Percentiles rank a stretch among this genome's conserved stretches.
Conservation (phyloP, 2,329 filamentous ascomycete genomes). For the Pseudogymnoascus destructans region DNA sequence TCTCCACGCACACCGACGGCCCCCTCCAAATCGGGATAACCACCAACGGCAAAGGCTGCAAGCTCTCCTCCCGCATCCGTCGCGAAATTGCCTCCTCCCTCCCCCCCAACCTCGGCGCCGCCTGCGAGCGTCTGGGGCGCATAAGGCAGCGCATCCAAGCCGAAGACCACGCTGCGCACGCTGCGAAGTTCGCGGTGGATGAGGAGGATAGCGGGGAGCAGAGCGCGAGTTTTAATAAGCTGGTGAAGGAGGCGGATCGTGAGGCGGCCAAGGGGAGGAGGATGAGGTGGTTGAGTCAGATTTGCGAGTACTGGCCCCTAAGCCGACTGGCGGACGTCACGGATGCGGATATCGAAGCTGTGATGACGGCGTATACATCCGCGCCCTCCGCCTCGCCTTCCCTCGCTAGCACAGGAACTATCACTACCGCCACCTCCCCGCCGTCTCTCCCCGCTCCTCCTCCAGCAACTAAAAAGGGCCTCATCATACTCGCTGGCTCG, state of each 20-base stretch:
- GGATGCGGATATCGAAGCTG: constrained; percentile 62
- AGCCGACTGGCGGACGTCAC: constrained; percentile 65
- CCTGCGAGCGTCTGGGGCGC: constrained; percentile 65
- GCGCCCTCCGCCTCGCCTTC: constrained; percentile 17
- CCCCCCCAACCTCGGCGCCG: constrained; percentile 59
- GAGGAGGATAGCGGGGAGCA: constrained; percentile 52
- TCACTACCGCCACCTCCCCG: constrained; percentile 20
- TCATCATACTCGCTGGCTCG: constrained; percentile 78
- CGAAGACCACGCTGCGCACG: constrained; percentile 44
- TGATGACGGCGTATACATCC: constrained; percentile 58
- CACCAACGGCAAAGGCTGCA: constrained; percentile 88
- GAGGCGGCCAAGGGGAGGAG: constrained; percentile 65
- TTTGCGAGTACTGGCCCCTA: constrained; percentile 98
- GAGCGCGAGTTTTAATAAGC: constrained; percentile 67
- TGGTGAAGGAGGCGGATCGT: constrained; percentile 61
- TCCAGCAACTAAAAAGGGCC: constrained; percentile 37
- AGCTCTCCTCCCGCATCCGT: constrained; percentile 77
- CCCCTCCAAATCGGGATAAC: constrained; percentile 92
- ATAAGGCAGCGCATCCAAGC: constrained; percentile 59
- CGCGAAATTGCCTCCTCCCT: constrained; percentile 75
- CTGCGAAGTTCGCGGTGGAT: constrained; percentile 21
- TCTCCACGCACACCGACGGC: constrained; percentile 80
- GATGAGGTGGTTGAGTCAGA: constrained; percentile 86
- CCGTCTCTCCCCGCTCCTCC: constrained; percentile 20
- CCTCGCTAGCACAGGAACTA: constrained; percentile 18